Base-by-base conservation (phyloP, 164 flowering plant genomes). In the Magnolia changhungtana region DNA sequence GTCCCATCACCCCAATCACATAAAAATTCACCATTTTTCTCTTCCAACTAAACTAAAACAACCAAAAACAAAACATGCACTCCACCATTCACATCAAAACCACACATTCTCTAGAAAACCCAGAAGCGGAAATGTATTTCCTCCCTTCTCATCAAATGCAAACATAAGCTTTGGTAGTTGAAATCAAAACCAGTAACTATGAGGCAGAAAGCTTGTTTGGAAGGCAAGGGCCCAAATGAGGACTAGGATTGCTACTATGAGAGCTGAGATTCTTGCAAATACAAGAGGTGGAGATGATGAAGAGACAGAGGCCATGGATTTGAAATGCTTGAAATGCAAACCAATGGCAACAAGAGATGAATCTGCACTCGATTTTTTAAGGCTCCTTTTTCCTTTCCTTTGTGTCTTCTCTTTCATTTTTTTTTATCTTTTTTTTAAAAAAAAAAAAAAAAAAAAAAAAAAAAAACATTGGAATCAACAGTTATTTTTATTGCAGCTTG, bases 181-280 rank as follows among this genome's bases (percentile, higher is more conserved):
- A 21, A 29, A 23, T 65, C 29, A 10, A n/a, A 29, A 65, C 19
- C 19, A 63, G 63, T 58, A 58, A 58, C 4, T 21, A 59, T 51
- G 89, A 77, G 91, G 84, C 16, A 85, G 75, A 83, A 90, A 92
- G 88, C 92, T 91, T 50, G 90, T 74, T 78, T 79, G 83, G 82
- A 88, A 92, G 73, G 71, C 71, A 51, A 90, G 79, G 70, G 91
- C 89, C 97, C 98, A 94, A 27, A 75, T 74, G 55, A 90, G 78
- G 58, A 89, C 92, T 72, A 94, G 90, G 50, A 76, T 45, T 59
- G 96, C 92, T 72, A 91, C 92, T 16, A 82, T 4, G 31, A 87
- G 73, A 31, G 90, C 96, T 21, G 89, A 86, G 50, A 87, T 49
- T 83, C 98, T 89, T 2, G 97, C 98, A 29, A 86, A 82, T 49